phyloP scores from a whole-genome alignment of 345 rosid species.

The Eucalyptus rudis region DNA sequence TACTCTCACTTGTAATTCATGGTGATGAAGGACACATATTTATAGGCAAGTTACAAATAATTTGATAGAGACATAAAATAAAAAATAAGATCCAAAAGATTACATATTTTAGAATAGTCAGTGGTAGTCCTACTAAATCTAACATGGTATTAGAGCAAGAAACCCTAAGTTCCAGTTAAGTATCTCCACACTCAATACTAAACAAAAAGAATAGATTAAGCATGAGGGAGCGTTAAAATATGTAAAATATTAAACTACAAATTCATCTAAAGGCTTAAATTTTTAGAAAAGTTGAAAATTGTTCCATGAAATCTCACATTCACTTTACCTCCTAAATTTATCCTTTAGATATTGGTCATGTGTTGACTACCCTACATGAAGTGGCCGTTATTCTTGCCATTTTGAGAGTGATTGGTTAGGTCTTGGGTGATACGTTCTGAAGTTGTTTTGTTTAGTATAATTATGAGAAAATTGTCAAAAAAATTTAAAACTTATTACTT shows the following conservation, averaged over 20 bases:
- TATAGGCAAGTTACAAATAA: neutral
- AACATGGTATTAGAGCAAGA: neutral
- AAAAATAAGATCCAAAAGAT: too few species aligned
- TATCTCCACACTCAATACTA: neutral
- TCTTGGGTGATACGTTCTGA: neutral
- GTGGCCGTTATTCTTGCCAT: neutral
- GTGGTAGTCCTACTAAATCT: neutral
- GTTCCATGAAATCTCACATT: too few species aligned
- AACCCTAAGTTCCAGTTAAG: neutral
- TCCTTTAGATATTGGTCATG: neutral
- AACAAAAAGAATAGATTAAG: neutral
- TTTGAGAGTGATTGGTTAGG: neutral
- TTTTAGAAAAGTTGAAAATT: too few species aligned
- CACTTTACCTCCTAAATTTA: neutral
- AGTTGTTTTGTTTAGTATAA: neutral
- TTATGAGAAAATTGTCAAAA: neutral
- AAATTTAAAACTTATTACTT: too few species aligned
- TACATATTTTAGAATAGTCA: too few species aligned
- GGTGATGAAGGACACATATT: neutral
- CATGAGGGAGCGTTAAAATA: neutral
- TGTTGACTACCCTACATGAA: neutral
- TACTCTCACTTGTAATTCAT: neutral
- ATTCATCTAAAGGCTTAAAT: too few species aligned
- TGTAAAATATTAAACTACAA: too few species aligned
- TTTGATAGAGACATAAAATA: neutral